These are phyloP conservation scores for Mentha longifolia DNA, from an alignment of 257 asterid species.

Conservation along the genomic window DNA sequence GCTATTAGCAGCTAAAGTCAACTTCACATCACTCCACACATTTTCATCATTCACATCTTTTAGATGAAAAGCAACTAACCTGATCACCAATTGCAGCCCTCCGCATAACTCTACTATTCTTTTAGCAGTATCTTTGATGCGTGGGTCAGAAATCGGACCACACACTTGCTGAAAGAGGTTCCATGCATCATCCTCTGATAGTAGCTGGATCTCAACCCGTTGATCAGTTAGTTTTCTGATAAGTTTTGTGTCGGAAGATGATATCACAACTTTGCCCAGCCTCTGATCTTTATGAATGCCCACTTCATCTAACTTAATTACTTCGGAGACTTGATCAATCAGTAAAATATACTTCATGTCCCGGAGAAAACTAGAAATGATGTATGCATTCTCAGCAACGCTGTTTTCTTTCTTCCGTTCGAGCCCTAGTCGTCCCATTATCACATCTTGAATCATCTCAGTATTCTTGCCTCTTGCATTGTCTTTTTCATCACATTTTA, in stretches of 20 bases:
- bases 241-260: not conserved
- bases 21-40: not conserved
- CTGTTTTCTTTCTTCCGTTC: not conserved
- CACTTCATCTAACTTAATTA: not conserved
- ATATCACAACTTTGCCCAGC: conserved; percentile 5
- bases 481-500: not conserved
- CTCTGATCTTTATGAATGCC: conserved; percentile 17
- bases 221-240: conserved; percentile 1
- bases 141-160: not conserved
- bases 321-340: conserved; percentile 23
- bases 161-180: conserved; percentile 18
- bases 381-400: conserved; percentile 9
- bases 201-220: not conserved
- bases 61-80: conserved; percentile 25
- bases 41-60: conserved; percentile 18
- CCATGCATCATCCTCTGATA: not conserved
- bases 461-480: not conserved
- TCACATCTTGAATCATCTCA: conserved; percentile 26
- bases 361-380: conserved; percentile 10
- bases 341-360: conserved; percentile 19
- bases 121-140: conserved; percentile 7
- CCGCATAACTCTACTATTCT: conserved; percentile 26
- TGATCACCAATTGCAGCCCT: conserved; percentile 33
- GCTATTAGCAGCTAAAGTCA: not conserved
- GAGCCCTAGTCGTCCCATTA: conserved; percentile 22